phyloP scores from a whole-genome alignment of 2,329 filamentous ascomycete genomes.

The Sphaerulina musiva region DNA sequence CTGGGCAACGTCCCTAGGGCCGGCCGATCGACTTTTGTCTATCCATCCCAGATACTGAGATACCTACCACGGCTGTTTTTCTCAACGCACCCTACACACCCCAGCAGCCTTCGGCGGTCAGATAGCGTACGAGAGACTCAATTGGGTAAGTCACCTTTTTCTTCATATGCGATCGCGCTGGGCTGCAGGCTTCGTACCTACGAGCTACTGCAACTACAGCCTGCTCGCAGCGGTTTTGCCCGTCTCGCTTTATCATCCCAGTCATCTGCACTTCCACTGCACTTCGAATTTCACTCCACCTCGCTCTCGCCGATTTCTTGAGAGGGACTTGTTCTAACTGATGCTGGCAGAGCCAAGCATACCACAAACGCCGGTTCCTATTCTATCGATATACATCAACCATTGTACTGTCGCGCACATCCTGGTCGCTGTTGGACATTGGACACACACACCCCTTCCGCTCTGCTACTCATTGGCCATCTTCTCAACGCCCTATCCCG shows the following conservation, averaged over 20 bases:
- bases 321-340: not conserved
- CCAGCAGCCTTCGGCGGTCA: not conserved
- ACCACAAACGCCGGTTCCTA: not conserved
- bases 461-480: no score
- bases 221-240: conserved; percentile 4
- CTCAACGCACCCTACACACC: not conserved
- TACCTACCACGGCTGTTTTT: not conserved
- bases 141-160: not conserved
- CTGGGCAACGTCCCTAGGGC: not conserved
- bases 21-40: not conserved
- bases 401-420: not conserved
- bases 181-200: conserved; percentile 5
- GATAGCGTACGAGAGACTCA: not conserved
- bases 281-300: not conserved
- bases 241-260: not conserved
- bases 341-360: conserved; percentile 3
- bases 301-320: conserved; percentile 1
- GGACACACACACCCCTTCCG: not conserved
- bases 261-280: not conserved
- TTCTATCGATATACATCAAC: not conserved
- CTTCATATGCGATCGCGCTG: not conserved
- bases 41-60: not conserved
- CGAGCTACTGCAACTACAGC: conserved; percentile 5
- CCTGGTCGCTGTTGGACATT: not conserved
- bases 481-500: not conserved